These are phyloP conservation scores for Boletus rubroflammeus DNA, from an alignment of 768 basidiomycete genomes.

Conservation along the genomic window DNA sequence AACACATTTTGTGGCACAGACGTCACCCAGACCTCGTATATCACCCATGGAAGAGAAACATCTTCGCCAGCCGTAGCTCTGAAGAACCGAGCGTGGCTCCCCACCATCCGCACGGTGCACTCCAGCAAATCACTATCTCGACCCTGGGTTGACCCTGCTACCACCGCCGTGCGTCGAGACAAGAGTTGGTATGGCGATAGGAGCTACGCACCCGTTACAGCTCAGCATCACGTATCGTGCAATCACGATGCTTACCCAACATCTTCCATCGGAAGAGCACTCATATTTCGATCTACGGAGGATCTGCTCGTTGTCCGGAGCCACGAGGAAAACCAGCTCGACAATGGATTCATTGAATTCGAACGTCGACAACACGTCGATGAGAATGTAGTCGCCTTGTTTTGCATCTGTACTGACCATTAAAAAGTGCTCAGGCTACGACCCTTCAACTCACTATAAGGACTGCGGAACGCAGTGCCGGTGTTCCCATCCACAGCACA, in stretches of 20 bases:
- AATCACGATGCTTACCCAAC: conserved; percentile 31
- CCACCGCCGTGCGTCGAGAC: conserved; percentile 4
- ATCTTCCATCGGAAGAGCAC: conserved; percentile 28
- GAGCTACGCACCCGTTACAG: conserved; percentile 7
- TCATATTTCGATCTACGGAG: conserved; percentile 28
- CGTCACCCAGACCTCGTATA: conserved; percentile 43
- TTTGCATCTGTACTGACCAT: conserved; percentile 16
- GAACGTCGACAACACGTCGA: conserved; percentile 36
- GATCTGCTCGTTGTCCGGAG: conserved; percentile 31
- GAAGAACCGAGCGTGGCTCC: conserved; percentile 26
- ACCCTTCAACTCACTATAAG: conserved; percentile 36
- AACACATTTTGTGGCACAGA: conserved; percentile 9
- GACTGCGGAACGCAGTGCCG: conserved; percentile 49
- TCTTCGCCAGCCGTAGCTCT: conserved; percentile 26
- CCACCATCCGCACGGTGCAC: conserved; percentile 24
- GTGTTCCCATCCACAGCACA: conserved; percentile 54
- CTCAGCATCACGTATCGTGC: not conserved
- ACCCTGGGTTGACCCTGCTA: not conserved
- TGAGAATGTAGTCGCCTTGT: conserved; percentile 36
- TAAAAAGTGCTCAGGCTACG: conserved; percentile 14
- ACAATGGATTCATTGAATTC: conserved; percentile 17
- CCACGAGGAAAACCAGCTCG: conserved; percentile 38
- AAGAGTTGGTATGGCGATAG: conserved; percentile 12
- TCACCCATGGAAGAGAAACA: conserved; percentile 32
- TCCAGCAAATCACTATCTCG: conserved; percentile 16